These are phyloP conservation scores for Polyporus arcularius DNA, from an alignment of 768 basidiomycete genomes.

Conservation along the genomic window DNA sequence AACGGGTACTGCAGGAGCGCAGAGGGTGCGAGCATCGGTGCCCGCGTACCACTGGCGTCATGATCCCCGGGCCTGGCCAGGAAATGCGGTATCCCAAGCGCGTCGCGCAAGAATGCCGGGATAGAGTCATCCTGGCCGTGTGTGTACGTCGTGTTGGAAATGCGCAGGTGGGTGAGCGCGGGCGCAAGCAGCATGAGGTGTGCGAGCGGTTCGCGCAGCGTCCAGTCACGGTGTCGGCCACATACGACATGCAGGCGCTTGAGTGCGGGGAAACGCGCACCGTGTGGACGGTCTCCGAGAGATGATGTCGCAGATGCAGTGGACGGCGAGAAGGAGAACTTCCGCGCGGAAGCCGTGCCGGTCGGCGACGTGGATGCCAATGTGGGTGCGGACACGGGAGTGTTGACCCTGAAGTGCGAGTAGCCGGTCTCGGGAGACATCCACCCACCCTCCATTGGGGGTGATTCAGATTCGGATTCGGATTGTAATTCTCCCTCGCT, in stretches of 20 bases:
- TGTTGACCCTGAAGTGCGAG: neutral
- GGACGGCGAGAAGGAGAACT: neutral
- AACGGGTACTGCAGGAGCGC: neutral
- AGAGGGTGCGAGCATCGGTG: neutral
- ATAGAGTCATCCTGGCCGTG: slow-evolving; percentile 12
- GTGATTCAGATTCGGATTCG: neutral
- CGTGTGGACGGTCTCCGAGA: neutral
- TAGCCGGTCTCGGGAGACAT: neutral
- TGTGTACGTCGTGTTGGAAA: slow-evolving; percentile 18
- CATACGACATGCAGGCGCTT: slow-evolving; percentile 17
- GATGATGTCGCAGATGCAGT: slow-evolving; percentile 1
- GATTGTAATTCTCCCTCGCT: neutral
- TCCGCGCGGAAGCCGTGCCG: neutral
- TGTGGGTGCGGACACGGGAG: neutral
- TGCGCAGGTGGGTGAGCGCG: slow-evolving; percentile 17
- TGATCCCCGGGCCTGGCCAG: neutral
- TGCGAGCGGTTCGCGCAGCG: slow-evolving; percentile 12
- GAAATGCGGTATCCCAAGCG: slow-evolving; percentile 2
- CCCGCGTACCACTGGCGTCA: neutral
- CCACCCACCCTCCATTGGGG: neutral
- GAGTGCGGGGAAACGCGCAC: slow-evolving; percentile 15
- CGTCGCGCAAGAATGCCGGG: slow-evolving; percentile 9
- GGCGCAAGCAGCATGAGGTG: slow-evolving; percentile 12
- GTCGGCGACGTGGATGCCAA: neutral
- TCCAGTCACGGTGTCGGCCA: slow-evolving; percentile 17